phyloP scores from a whole-genome alignment of 2,329 filamentous ascomycete species.

The Aspergillus glaucus region DNA sequence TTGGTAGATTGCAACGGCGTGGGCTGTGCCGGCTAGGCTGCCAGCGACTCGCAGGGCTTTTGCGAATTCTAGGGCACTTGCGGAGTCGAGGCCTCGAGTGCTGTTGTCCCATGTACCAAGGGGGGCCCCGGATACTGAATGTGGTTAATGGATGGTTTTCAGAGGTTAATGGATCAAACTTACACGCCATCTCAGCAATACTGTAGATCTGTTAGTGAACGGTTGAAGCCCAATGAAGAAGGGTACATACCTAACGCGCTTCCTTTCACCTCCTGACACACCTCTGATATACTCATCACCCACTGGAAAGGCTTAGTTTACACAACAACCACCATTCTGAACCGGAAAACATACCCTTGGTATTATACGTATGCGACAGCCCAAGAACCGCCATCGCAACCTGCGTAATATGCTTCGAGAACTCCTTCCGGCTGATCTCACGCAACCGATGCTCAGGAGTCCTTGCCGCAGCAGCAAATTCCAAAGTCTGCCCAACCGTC shows the following conservation, averaged over 20 bases:
- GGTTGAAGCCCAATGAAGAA: constrained; percentile 3
- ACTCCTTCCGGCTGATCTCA: constrained; percentile 39
- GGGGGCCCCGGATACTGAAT: constrained; percentile 27
- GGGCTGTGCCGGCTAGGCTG: constrained; percentile 44
- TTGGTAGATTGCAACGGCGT: constrained; percentile 55
- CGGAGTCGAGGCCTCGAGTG: constrained; percentile 48
- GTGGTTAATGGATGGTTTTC: neutral
- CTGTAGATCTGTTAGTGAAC: constrained; percentile 16
- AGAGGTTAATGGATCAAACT: constrained; percentile 6
- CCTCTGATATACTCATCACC: constrained; percentile 54
- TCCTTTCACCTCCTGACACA: constrained; percentile 56
- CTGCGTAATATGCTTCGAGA: constrained; percentile 34
- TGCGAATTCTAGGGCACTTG: constrained; percentile 55
- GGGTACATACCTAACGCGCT: constrained; percentile 50
- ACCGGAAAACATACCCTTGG: constrained; percentile 32
- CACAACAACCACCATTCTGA: neutral
- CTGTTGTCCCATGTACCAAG: constrained; percentile 43
- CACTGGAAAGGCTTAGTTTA: constrained; percentile 18
- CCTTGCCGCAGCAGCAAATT: constrained; percentile 50
- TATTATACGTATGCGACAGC: constrained; percentile 38
- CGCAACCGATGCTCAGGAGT: constrained; percentile 40
- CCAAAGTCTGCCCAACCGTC: constrained; percentile 51
- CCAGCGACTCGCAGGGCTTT: constrained; percentile 47
- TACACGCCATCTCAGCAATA: constrained; percentile 33
- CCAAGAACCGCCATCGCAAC: constrained; percentile 38